Evolutionary conservation across 768 basidiomycete species (phyloP), one percentile per base, ranked within the genome.

Genomic region (Mycena maculata): DNA sequence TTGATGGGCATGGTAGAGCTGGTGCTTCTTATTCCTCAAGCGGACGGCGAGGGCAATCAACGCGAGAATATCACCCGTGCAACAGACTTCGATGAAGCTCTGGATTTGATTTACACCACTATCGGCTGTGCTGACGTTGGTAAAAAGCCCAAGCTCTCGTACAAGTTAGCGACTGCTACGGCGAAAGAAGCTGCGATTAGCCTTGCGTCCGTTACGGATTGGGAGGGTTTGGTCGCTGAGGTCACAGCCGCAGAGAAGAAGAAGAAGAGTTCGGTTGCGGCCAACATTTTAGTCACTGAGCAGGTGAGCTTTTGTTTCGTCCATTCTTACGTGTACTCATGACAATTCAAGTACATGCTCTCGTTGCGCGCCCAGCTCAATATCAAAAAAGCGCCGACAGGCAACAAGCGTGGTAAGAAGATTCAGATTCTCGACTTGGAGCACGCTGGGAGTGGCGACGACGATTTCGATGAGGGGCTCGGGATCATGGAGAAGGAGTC

Each of bases 351-450:
- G 54, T 56, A 56, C 25, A 56, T 56, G 31, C 54, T 23, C 7
- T 52, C 50, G 20, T 11, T 52, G 30, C 9, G 9, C 10, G 50
- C 50, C 11, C 31, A 52, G 33, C 31, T 45, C 30, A 27, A n/a
- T 18, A 36, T 47, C 13, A 13, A 9, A 4, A 48, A 36, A 20
- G 23, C 45, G n/a, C 13, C 57, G 31, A 28, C 13, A 7, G 45
- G 15, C 13, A 42, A 48, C 18, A 23, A 9, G 13, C 16, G 45
- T 3, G 10, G 36, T 31, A 55, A 63, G 30, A 61, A 54, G 33
- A 11, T 23, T 4, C 53, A 10, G 10, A 48, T 67, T 12, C 18
- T 60, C 3, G 60, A 67, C 53, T 53, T 67, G 36, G 66, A 67
- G 1, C 49, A 61, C 18, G 66, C 59, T 16, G 41, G 22, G 5